Evolutionary conservation across 495 filamentous ascomycete genomes (phyloP).

Genomic region (Penicillium ochrochloron): DNA sequence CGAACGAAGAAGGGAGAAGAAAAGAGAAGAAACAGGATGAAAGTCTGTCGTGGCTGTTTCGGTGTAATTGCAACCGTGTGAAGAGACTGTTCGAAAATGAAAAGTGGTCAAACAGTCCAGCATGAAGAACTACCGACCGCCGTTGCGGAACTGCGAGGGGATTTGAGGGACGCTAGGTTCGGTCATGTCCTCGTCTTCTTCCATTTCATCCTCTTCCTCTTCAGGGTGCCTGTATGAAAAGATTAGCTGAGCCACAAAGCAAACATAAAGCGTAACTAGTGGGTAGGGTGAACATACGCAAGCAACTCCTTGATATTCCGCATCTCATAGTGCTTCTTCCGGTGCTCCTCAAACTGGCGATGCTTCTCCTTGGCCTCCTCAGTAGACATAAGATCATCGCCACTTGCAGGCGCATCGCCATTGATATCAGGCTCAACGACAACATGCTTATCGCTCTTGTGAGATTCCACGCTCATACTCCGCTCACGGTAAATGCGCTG

Average conservation of each 20-base stretch:
- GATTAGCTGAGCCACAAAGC: constrained; percentile 18
- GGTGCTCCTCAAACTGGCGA: constrained; percentile 81
- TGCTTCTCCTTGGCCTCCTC: constrained; percentile 89
- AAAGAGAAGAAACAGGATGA: not conserved
- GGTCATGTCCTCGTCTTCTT: constrained; percentile 52
- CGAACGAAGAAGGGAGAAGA: constrained; percentile 1
- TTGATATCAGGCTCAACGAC: constrained; percentile 70
- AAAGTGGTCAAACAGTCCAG: not conserved
- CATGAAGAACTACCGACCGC: constrained; percentile 20
- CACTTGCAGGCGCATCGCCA: constrained; percentile 58
- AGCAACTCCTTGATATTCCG: constrained; percentile 88
- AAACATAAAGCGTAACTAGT: not conserved
- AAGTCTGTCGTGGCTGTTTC: not conserved
- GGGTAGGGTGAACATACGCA: constrained; percentile 57
- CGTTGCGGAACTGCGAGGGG: constrained; percentile 35
- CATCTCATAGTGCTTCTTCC: constrained; percentile 99
- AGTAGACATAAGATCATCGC: constrained; percentile 62
- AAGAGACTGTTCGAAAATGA: not conserved
- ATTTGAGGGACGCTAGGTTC: constrained; percentile 42
- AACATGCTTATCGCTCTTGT: constrained; percentile 70
- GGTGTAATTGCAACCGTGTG: not conserved
- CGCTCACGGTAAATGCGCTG: constrained; percentile 53
- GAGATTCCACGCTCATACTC: constrained; percentile 53
- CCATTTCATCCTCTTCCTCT: constrained; percentile 59
- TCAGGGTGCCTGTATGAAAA: constrained; percentile 48